Base-by-base conservation (phyloP, 352 stramenopile genomes). In the Blastocystis sp. region DNA sequence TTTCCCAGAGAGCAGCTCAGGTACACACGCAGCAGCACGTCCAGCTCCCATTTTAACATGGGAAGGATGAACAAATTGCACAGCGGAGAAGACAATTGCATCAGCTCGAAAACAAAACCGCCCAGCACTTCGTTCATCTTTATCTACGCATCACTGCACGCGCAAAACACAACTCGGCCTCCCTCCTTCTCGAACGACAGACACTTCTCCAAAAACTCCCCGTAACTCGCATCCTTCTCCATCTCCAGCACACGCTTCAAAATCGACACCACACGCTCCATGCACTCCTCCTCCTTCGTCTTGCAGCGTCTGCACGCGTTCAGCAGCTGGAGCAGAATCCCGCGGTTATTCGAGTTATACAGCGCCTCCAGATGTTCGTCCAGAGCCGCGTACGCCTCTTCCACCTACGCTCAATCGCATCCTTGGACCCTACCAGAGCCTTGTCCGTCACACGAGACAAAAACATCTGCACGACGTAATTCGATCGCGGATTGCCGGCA, bases 391-490 rank as follows among this genome's bases (percentile, higher is more conserved):
- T 69, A 84, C 45, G 53, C 74, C 43, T 74, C 17, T 9, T 43
- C 28, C 28, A 52, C 21, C 64, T 74, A 45, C 64, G 41, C 7
- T 23, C 1, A 74, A 74, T 21, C 64, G 5, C 64, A 9, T 11
- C 7, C 40, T 21, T 11, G 19, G 2, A 2, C 1, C 40, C 21
- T 56, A 84, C 74, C 14, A 84, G 28, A 4, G 74, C 56, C 3
- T 11, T 10, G 48, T 84, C 74, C 23, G 74, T 84, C 19, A 84
- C 48, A 2, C 74, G 74, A 2, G 74, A 66, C 10, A 84, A 45
- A 53, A 84, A 84, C 74, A 84, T 84, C 21, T 84, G 74, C 21
- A 84, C 28, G 40, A 84, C 74, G 60, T 67, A 84, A 84, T 84
- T 84, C 28, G 56, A 56, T 38, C 74, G 74, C 10, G 28, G 45